Percentiles rank a stretch among this genome's conserved stretches.
Conservation (phyloP, 306 rosid species). For the Sicyos baderoa region DNA sequence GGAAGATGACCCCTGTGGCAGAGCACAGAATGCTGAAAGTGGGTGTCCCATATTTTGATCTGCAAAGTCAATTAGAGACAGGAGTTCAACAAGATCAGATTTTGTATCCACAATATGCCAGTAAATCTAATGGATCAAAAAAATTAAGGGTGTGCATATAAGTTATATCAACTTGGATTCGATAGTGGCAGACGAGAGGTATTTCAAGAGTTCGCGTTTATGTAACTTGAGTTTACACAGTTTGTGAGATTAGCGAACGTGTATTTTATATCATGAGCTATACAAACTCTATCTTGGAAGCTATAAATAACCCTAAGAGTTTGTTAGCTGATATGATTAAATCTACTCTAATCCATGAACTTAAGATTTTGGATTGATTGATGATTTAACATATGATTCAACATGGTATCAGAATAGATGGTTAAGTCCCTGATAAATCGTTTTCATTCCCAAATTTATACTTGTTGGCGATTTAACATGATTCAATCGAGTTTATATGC, state of each 20-base stretch:
- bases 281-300: background rate
- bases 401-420: no score
- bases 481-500: no score
- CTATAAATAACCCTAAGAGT: no score
- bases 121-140: background rate
- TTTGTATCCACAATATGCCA: background rate
- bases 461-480: no score
- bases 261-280: background rate
- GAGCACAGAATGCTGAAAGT: conserved; percentile 73
- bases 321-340: no score
- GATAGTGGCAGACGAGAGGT: background rate
- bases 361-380: no score
- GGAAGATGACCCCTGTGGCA: conserved; percentile 72
- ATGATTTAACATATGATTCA: no score
- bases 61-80: conserved; percentile 22
- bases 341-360: no score
- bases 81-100: conserved; percentile 14
- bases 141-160: background rate
- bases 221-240: background rate
- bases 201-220: background rate
- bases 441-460: no score
- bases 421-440: no score
- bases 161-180: background rate
- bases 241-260: background rate
- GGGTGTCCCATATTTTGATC: conserved; percentile 80